phyloP scores from a whole-genome alignment of 2,329 filamentous ascomycete species.

The Aaosphaeria pasadenensis region DNA sequence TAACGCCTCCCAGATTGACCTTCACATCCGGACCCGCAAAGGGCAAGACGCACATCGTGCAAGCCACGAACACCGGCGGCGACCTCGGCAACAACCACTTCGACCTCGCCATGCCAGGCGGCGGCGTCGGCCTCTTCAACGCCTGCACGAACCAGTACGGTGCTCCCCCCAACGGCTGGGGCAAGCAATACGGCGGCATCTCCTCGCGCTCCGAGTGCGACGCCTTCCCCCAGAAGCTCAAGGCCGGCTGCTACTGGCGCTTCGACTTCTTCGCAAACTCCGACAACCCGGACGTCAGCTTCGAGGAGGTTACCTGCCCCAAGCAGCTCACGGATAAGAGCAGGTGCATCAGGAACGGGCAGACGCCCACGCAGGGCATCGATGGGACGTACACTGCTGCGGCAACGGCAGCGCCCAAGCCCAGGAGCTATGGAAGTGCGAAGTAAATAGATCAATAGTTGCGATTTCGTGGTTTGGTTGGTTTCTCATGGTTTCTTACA shows the following conservation, averaged over 20 bases:
- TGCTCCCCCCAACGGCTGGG: slow-evolving; percentile 32
- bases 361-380: slow-evolving; percentile 11
- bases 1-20: slow-evolving; percentile 42
- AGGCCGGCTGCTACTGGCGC: slow-evolving; percentile 35
- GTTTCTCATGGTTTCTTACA: no score
- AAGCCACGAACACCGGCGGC: slow-evolving; percentile 59
- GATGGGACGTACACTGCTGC: neutral
- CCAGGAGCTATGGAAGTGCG: neutral
- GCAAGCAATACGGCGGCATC: slow-evolving; percentile 33
- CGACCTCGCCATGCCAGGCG: slow-evolving; percentile 37
- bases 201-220: slow-evolving; percentile 29
- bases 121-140: slow-evolving; percentile 35
- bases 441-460: no score
- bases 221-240: slow-evolving; percentile 30
- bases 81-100: slow-evolving; percentile 37
- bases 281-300: slow-evolving; percentile 31
- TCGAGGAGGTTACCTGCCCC: slow-evolving; percentile 34
- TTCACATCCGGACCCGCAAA: slow-evolving; percentile 55
- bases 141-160: slow-evolving; percentile 31
- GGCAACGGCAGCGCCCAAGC: neutral
- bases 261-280: slow-evolving; percentile 36
- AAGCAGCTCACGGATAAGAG: slow-evolving; percentile 26
- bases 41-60: slow-evolving; percentile 63
- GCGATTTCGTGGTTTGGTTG: no score
- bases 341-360: slow-evolving; percentile 22